Base-by-base conservation (phyloP, 805 yeast genomes). In the Wickerhamomyces strasburgensis region DNA sequence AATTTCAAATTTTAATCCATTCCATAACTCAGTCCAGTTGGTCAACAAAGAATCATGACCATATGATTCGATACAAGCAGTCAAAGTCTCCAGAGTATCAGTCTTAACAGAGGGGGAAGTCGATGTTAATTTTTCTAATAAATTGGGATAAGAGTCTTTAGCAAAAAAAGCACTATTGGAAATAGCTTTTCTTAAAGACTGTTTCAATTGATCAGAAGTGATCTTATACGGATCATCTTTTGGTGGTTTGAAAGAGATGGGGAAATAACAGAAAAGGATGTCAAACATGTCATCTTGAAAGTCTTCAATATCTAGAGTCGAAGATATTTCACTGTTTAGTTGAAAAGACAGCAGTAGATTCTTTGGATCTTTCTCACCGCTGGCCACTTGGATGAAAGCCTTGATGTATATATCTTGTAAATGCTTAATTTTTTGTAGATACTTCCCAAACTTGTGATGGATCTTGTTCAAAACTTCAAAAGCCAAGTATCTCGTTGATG, bases 301-400 rank as follows among this genome's bases (percentile, higher is more conserved):
- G n/a, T 59, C 56, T 29, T 59, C 46, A 34, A 75, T 65, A 3
- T 65, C 61, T 30, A 87, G 52, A 5, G 65, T 56, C 49, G 90
- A 85, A 2, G 95, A 83, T 2, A 73, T 43, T 29, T 29, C 27
- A 27, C 73, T 64, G 4, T 65, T 61, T 31, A 87, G 53, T 4
- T 65, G 56, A 51, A 93, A 88, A 2, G 95, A 84, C 2, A 72
- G 42, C 49, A 93, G 56, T 44, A 93, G 65, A 59, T 94, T 93
- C 42, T 84, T 71, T 3, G 99, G 99, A 59, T 93, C 98, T 51
- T 93, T 94, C 54, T 93, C 99, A 27, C 95, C 95, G 13, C 76
- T 67, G 3, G 95, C 84, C 19, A 87, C 54, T 39, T 78, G 76
- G 25, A 85, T 54, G 46, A 83, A 89, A 0, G 82, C 58, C 27